These are phyloP conservation scores for Rhodotorula glutinis DNA, from an alignment of 1,284 basidiomycete species.

Conservation along the genomic window DNA sequence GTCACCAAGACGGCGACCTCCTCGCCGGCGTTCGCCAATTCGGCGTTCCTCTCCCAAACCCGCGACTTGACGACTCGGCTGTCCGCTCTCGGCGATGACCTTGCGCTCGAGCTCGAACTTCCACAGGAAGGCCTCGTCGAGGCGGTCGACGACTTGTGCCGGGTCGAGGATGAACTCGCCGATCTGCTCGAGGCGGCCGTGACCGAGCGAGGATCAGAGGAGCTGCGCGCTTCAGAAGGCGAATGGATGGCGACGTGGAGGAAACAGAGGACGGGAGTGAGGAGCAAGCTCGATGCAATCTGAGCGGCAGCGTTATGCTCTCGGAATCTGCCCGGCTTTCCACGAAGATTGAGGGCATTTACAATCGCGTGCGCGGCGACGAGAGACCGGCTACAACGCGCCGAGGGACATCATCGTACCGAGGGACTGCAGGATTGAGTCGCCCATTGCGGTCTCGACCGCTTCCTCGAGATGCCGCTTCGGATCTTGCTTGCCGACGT, in stretches of 20 bases:
- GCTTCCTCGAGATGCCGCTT: conserved; percentile 94
- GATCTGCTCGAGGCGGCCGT: conserved; percentile 5
- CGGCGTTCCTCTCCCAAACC: conserved; percentile 4
- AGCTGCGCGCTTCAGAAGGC: not conserved
- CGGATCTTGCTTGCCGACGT: conserved; percentile 96
- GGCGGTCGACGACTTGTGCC: not conserved
- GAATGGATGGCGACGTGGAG: conserved; percentile 26
- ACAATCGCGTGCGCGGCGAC: no score
- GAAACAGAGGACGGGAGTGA: conserved; percentile 14
- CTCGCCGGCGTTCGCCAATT: conserved; percentile 1
- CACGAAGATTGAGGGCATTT: no score
- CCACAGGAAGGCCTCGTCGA: conserved; percentile 15
- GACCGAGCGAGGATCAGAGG: not conserved
- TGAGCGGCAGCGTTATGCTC: no score
- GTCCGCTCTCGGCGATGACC: conserved; percentile 28
- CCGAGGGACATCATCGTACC: conserved; percentile 37
- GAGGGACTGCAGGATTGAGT: conserved; percentile 76
- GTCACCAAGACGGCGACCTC: conserved; percentile 13
- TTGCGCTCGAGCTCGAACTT: conserved; percentile 20
- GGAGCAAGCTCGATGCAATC: conserved; percentile 11
- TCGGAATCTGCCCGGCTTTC: no score
- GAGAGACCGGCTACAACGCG: conserved; percentile 8
- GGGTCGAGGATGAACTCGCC: not conserved
- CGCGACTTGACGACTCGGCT: not conserved
- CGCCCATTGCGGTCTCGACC: conserved; percentile 93